A percentile compares a stretch with the other conserved stretches of the same genome.
Evolutionary conservation across 2,329 filamentous ascomycete species (phyloP).

Genomic region (Cyphellophora europaea): DNA sequence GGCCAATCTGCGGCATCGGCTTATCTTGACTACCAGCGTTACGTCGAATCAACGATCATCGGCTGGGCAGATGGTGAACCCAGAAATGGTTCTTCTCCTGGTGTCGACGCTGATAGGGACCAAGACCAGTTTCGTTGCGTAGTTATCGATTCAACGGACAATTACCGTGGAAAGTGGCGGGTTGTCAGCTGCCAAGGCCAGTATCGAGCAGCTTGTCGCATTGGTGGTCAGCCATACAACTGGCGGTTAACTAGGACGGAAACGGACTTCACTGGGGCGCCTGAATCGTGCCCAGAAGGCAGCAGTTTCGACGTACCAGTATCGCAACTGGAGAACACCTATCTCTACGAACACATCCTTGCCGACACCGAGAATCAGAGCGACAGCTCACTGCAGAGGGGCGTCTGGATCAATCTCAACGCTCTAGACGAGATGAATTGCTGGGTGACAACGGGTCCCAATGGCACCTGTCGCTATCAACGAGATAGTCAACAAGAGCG

Average conservation of each 20-base stretch:
- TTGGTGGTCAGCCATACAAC: slow-evolving; percentile 42
- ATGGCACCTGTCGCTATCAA: slow-evolving; percentile 50
- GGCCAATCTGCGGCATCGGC: slow-evolving; percentile 37
- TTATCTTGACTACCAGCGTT: slow-evolving; percentile 38
- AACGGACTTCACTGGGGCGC: slow-evolving; percentile 35
- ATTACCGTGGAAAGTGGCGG: slow-evolving; percentile 45
- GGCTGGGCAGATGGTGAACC: slow-evolving; percentile 52
- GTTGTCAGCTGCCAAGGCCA: slow-evolving; percentile 45
- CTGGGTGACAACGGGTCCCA: slow-evolving; percentile 50
- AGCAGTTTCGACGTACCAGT: slow-evolving; percentile 49
- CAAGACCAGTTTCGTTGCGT: slow-evolving; percentile 44
- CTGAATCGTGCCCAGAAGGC: slow-evolving; percentile 37
- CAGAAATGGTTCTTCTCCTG: slow-evolving; percentile 30
- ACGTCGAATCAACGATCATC: slow-evolving; percentile 46
- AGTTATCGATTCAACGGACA: slow-evolving; percentile 36
- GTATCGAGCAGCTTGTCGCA: slow-evolving; percentile 48
- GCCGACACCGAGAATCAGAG: slow-evolving; percentile 21
- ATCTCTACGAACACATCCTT: slow-evolving; percentile 39
- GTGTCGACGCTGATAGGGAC: slow-evolving; percentile 19
- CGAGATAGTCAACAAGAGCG: slow-evolving; percentile 32
- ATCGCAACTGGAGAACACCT: slow-evolving; percentile 54
- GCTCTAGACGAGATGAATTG: slow-evolving; percentile 46
- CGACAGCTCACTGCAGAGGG: slow-evolving; percentile 14
- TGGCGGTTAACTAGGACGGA: slow-evolving; percentile 43
- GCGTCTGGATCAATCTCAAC: slow-evolving; percentile 53